Evolutionary conservation across 768 basidiomycete genomes (phyloP).

Genomic region (Imleria badia): DNA sequence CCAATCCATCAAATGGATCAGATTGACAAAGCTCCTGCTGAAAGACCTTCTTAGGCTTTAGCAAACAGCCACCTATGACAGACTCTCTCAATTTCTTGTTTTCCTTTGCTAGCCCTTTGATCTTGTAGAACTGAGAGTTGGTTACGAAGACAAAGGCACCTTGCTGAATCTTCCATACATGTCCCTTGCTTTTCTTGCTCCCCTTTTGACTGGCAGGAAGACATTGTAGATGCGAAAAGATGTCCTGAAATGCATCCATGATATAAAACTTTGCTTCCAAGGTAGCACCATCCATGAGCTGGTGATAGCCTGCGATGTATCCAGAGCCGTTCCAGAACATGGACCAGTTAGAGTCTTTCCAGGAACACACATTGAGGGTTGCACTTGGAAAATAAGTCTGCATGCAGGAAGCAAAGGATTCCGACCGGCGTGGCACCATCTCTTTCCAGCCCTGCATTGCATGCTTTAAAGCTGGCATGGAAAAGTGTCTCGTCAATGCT

Average conservation of each 20-base stretch:
- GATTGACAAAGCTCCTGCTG: neutral
- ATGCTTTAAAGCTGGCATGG: neutral
- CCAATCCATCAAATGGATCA: neutral
- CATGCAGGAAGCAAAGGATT: neutral
- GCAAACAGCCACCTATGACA: no score
- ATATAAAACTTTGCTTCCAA: neutral
- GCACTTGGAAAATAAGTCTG: conserved; percentile 1
- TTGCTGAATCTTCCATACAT: neutral
- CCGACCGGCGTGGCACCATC: neutral
- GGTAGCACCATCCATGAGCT: no score
- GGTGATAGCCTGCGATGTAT: neutral
- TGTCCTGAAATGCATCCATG: neutral
- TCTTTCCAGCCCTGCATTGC: neutral
- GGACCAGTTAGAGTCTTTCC: neutral
- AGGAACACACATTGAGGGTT: neutral
- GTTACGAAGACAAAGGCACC: neutral
- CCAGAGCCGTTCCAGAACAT: neutral
- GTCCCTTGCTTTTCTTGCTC: conserved; percentile 5
- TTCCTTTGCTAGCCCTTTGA: neutral
- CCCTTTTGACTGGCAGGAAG: conserved; percentile 6
- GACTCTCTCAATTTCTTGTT: no score
- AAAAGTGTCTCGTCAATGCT: conserved; percentile 1
- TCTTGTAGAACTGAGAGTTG: conserved; percentile 6
- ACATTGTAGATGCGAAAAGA: conserved; percentile 3
- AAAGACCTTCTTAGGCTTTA: conserved; percentile 7